Evolutionary conservation across 768 basidiomycete species (phyloP).

Genomic region (Chalciporus sphaerocephalus): DNA sequence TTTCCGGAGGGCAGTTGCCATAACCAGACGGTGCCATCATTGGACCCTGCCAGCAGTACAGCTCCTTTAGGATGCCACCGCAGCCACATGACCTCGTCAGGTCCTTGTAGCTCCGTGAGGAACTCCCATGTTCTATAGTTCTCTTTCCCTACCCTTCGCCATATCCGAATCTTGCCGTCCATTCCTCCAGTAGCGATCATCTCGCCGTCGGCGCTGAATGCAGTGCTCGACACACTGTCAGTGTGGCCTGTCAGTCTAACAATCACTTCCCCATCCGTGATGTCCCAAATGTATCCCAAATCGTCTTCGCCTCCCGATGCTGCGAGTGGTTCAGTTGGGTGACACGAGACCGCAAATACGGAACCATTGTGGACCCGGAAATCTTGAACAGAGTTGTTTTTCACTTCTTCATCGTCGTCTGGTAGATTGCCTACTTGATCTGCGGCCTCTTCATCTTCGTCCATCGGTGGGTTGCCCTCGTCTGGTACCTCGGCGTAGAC

Average conservation of each 20-base stretch:
- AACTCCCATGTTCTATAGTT: slow-evolving; percentile 88
- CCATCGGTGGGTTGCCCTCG: slow-evolving; percentile 68
- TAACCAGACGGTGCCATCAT: slow-evolving; percentile 92
- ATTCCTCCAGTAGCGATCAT: slow-evolving; percentile 95
- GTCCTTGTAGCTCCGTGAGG: slow-evolving; percentile 86
- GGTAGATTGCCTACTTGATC: slow-evolving; percentile 45
- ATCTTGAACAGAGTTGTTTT: slow-evolving; percentile 65
- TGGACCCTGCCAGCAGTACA: slow-evolving; percentile 85
- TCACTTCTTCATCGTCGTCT: slow-evolving; percentile 36
- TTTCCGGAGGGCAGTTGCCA: slow-evolving; percentile 96
- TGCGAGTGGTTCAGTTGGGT: slow-evolving; percentile 77
- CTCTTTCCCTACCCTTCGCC: slow-evolving; percentile 78
- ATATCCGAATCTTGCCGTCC: slow-evolving; percentile 92
- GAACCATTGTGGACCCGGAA: slow-evolving; percentile 69
- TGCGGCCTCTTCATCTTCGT: slow-evolving; percentile 58
- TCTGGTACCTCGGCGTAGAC: slow-evolving; percentile 60
- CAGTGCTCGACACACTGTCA: slow-evolving; percentile 79
- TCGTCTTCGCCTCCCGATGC: slow-evolving; percentile 96
- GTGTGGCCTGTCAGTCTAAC: slow-evolving; percentile 88
- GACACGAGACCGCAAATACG: slow-evolving; percentile 79
- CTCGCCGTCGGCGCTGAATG: slow-evolving; percentile 87
- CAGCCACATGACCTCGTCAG: slow-evolving; percentile 93
- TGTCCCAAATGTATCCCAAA: slow-evolving; percentile 89
- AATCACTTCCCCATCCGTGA: slow-evolving; percentile 73
- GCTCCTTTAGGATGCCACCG: slow-evolving; percentile 94